Evolutionary conservation across 2,329 filamentous ascomycete genomes (phyloP), one percentile per base, ranked within the genome.

Genomic region (Talaromyces verruculosus): DNA sequence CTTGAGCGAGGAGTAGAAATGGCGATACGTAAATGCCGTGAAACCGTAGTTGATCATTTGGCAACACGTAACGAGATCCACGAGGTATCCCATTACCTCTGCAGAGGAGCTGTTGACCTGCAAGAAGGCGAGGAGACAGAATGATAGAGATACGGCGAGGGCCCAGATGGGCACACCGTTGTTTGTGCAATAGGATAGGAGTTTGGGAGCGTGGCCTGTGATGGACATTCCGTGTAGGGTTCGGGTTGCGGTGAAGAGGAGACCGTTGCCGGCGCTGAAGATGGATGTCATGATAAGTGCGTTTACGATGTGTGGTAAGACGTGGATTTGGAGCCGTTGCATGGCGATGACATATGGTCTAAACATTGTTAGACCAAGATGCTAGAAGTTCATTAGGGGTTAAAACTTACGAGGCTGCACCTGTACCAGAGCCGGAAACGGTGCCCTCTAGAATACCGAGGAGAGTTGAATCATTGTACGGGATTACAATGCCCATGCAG

Each of bases 261-360:
- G 89, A 8, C 87, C 90, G 81, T 91, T 92, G 68, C 88, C 84
- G n/a, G 89, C 89, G 19, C 86, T 89, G 78, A 91, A 90, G 71
- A 91, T 88, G 73, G 91, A 91, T 69, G 91, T 75, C 69, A 90
- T 79, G 70, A 92, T 91, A 72, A 87, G 89, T 30, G 79, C 89
- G 77, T 92, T 92, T 74, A 92, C 80, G 72, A 91, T 85, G 69
- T 86, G 83, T 8, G 88, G 86, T 7, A 92, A 80, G 39, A 79
- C 77, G 10, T 82, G 76, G 75, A 91, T 88, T 33, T 84, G 80
- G 1, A 88, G 87, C n/a, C 88, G 69, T 67, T 80, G 77, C 76
- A 91, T 89, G 28, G 89, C 90, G 13, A 90, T 87, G 64, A 92
- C 90, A 72, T 91, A 92, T 3, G 90, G 90, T 10, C 61, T 63